Evolutionary conservation across 306 rosid genomes (phyloP), one percentile per base, ranked within the genome.

Genomic region (Styphnolobium japonicum): DNA sequence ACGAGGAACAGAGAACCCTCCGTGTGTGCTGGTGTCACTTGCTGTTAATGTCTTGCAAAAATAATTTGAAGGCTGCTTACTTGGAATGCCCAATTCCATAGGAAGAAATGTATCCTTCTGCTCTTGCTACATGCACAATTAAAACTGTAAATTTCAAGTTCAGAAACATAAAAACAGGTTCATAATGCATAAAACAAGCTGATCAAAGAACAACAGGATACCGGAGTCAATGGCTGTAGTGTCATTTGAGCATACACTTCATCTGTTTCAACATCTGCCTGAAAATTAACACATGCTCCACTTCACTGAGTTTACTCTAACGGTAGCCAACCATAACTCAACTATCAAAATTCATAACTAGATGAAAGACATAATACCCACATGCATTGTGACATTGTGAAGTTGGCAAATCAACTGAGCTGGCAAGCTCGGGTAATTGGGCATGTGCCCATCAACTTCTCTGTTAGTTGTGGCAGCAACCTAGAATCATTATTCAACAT

Each of bases 171-270:
- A 57, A 52, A 55, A 52, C 33, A 18, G 9, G 36, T 63, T 48
- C 43, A 23, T 25, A 46, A 57, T 4, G 25, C 46, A 43, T 9
- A 80, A 52, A 29, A 10, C 11, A 22, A 70, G 63, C 33, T 19
- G 7, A 18, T 33, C 49, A 73, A 42, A 87, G 51, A 76, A 18
- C 75, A 57, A 66, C 75, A 65, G 40, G 1, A 19, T 85, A 93
- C 98, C 86, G 87, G 88, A 2, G 97, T 89, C 90, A 93, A 77
- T 1, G 97, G 98, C 86, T 93, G 98, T 25, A 93, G 82, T 19
- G 98, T 93, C 97, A 93, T 90, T 79, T 93, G 98, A 23, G 98
- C 95, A 88, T 93, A 93, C 8, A 93, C 98, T 90, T 93, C 98
- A 80, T 93, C 97, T 1, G 98, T 91, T 71, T 93, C 98, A 52